Base-by-base conservation (phyloP, 352 stramenopile species). In the Phytophthora palmivora region DNA sequence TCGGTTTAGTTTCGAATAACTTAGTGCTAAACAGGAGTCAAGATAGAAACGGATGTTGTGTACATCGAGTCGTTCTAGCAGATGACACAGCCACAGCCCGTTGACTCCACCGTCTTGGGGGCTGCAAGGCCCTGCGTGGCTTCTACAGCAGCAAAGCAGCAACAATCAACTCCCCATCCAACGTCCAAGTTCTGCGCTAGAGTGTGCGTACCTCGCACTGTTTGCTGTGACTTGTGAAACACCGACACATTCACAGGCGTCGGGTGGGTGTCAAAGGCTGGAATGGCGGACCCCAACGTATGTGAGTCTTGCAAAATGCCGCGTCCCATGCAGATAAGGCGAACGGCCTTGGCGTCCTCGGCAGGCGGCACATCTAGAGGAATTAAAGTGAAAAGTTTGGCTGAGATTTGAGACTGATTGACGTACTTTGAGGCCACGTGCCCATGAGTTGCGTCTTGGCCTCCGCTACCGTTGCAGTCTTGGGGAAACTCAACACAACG, bases 291-390 rank as follows among this genome's bases (percentile, higher is more conserved):
- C 43, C 84, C 74, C 18, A 98, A 78, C 39, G 90, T 97, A 65
- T 95, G 84, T 18, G 85, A 58, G 58, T 98, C 92, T 65, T 96
- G 90, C 33, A 98, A 70, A 58, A 98, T 87, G 14, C 93, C 94
- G 46, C 96, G 90, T 6, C 95, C 95, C 95, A 98, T 98, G 59
- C 95, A 98, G 63, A 98, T 97, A 28, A 98, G 76, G 0, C 95
- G 77, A 46, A 98, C 74, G 58, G 77, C 76, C 60, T 85, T 90
- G 48, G 69, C 47, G 53, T 86, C 68, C 1, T 89, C 74, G 0
- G 73, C 67, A 7, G 79, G 70, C 14, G 73, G 36, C 45, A 93
- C 69, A 37, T 64, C 84, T 91, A 42, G 21, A 21, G 6, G 19
- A 55, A 58, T 19, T 50, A 9, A 16, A 50, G 44, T 50, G 16